These are phyloP conservation scores for Fusarium incarnatum DNA, from an alignment of 2,329 filamentous ascomycete species.

Conservation along the genomic window DNA sequence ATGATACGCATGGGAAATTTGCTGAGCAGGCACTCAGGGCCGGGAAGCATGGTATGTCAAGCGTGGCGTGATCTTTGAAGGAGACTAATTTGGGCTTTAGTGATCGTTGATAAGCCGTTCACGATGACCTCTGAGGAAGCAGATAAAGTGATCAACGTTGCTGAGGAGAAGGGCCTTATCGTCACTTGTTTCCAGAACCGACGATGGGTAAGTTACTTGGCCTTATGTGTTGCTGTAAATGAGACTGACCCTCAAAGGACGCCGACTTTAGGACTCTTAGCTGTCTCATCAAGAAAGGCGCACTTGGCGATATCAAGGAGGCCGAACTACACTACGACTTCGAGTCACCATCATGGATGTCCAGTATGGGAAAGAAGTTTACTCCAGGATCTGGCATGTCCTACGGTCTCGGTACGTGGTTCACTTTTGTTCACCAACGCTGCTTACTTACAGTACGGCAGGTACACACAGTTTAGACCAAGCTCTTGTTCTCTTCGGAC, in stretches of 20 bases:
- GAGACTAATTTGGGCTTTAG: neutral
- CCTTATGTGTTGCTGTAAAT: rapidly evolving
- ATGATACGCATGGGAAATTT: slow-evolving; percentile 37
- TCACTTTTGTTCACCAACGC: rapidly evolving
- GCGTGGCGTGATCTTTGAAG: no score
- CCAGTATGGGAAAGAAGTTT: slow-evolving; percentile 49
- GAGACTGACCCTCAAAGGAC: slow-evolving; percentile 13
- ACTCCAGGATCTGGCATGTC: slow-evolving; percentile 55
- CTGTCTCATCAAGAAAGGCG: slow-evolving; percentile 21
- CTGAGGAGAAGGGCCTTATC: slow-evolving; percentile 32
- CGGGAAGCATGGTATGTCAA: slow-evolving; percentile 36
- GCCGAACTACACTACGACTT: slow-evolving; percentile 76
- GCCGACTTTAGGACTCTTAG: slow-evolving; percentile 39
- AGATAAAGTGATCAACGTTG: slow-evolving; percentile 31
- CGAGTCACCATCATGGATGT: slow-evolving; percentile 55
- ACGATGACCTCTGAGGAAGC: slow-evolving; percentile 34
- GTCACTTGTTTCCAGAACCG: slow-evolving; percentile 43
- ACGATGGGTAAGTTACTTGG: slow-evolving; percentile 23
- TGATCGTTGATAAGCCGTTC: slow-evolving; percentile 43
- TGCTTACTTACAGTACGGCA: neutral
- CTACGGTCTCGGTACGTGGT: slow-evolving; percentile 54
- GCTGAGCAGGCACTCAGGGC: slow-evolving; percentile 30
- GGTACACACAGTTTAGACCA: slow-evolving; percentile 44
- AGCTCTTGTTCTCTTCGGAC: slow-evolving; percentile 29
- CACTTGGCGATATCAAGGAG: slow-evolving; percentile 68